Base-by-base conservation (phyloP, 768 basidiomycete genomes). In the Agaricus subrufescens region DNA sequence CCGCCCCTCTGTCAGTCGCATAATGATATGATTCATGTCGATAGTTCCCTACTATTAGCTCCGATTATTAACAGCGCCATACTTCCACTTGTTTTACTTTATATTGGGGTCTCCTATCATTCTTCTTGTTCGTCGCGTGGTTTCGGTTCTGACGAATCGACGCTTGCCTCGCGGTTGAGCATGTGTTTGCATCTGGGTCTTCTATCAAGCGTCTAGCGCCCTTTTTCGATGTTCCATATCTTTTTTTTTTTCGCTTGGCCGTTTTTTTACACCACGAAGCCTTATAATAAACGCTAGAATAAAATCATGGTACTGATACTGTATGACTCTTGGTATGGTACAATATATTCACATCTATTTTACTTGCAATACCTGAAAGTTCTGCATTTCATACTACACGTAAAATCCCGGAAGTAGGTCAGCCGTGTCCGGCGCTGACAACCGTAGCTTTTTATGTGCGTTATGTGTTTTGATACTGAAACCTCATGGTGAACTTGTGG, bases 21-120 rank as follows among this genome's bases (percentile, higher is more conserved):
- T 56, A 45, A 56, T 56, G 47, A 56, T 49, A 49, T 40, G 54
- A 40, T 49, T 30, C 30, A 42, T 56, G 46, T 47, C 54, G 54
- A 49, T 43, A 31, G 52, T 46, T 23, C 38, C 23, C 38, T 34
- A 49, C 48, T 56, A 56, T 47, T 56, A 56, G 54, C 42, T 56
- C 54, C 54, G 54, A 56, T 44, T 56, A 56, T 56, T 56, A 49
- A 56, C 52, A 34, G 31, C 43, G 37, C 45, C 52, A 56, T 50
- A 56, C 54, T 49, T 40, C 39, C 31, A 56, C 47, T 31, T 30
- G 47, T 50, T 39, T 42, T 56, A 56, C 49, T 56, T 49, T 48
- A 42, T 46, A 56, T 48, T 31, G 10, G 46, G 44, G 44, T 26
- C 39, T 25, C 34, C 27, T 30, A 15, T 52, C 12, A n/a, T 42